A percentile compares a stretch with the other conserved stretches of the same genome.
Evolutionary conservation across 176 grass and related monocot species (phyloP).

Genomic region (Lolium rigidum): DNA sequence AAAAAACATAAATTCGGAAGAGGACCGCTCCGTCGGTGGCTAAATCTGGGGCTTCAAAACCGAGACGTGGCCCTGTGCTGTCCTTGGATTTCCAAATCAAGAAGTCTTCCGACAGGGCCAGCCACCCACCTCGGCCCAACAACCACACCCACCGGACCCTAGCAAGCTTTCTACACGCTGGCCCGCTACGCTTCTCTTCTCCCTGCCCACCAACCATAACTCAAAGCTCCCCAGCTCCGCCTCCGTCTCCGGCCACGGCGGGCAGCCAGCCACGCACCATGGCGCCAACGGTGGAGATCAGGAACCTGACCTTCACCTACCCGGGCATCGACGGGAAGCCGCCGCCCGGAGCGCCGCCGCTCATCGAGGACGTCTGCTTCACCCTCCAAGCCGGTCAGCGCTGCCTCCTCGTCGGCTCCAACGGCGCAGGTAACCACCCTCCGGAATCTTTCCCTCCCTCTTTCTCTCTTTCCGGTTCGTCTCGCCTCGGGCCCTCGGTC

Average conservation of each 20-base stretch:
- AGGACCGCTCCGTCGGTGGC: slow-evolving; percentile 3
- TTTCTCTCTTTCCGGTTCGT: not conserved
- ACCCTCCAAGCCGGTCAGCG: slow-evolving; percentile 67
- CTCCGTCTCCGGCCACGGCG: slow-evolving; percentile 34
- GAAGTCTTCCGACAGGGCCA: slow-evolving; percentile 10
- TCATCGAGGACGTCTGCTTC: slow-evolving; percentile 85
- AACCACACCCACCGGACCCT: not conserved
- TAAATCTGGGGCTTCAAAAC: not conserved
- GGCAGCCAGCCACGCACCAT: slow-evolving; percentile 3
- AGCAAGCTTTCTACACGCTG: slow-evolving; percentile 11
- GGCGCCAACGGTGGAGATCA: slow-evolving; percentile 72
- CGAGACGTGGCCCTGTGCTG: slow-evolving; percentile 40
- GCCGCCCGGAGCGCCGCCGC: slow-evolving; percentile 72
- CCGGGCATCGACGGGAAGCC: slow-evolving; percentile 88
- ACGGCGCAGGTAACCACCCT: slow-evolving; percentile 69
- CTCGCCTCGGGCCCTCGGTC: too few species aligned
- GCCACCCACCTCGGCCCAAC: slow-evolving; percentile 46
- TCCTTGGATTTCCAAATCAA: slow-evolving; percentile 24
- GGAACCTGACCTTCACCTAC: slow-evolving; percentile 88
- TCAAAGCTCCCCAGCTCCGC: not conserved
- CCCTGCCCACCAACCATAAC: slow-evolving; percentile 28
- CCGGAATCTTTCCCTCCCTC: not conserved
- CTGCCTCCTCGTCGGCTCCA: slow-evolving; percentile 93
- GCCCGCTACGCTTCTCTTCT: slow-evolving; percentile 16
- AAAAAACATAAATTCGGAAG: not conserved